Conservation (phyloP, 2,329 filamentous ascomycete genomes). For the Cadophora sp. region DNA sequence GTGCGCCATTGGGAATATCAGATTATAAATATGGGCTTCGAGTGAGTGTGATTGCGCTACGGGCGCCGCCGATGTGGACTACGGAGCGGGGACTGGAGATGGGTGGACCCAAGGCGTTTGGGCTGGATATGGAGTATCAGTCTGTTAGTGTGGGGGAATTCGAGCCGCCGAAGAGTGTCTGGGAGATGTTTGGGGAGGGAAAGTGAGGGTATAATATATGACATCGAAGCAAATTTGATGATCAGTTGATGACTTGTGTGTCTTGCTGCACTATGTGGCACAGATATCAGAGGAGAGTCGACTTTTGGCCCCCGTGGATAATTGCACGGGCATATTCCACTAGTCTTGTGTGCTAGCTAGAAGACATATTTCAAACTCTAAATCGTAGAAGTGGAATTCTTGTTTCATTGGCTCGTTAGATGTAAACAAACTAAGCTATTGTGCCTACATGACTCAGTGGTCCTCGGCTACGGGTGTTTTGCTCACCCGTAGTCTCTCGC, state of each 20-base stretch:
- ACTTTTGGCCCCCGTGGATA: background rate
- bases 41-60: constrained; percentile 57
- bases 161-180: constrained; percentile 40
- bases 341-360: background rate
- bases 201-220: background rate
- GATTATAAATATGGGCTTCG: constrained; percentile 58
- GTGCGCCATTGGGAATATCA: constrained; percentile 56
- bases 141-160: constrained; percentile 35
- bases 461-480: background rate
- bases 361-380: background rate
- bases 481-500: background rate
- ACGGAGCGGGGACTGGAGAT: constrained; percentile 47
- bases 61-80: constrained; percentile 57
- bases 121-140: constrained; percentile 40
- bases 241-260: background rate
- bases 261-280: background rate
- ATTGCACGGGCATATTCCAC: background rate
- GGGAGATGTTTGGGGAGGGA: constrained; percentile 38
- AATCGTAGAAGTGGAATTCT: background rate
- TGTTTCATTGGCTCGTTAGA: background rate
- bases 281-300: background rate
- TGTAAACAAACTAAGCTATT: background rate
- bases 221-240: background rate
- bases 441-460: background rate
- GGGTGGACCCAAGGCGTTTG: constrained; percentile 51